Percentiles rank a stretch among this genome's conserved stretches.
Evolutionary conservation across 164 flowering plant genomes (phyloP).

Genomic region (Santalum album): DNA sequence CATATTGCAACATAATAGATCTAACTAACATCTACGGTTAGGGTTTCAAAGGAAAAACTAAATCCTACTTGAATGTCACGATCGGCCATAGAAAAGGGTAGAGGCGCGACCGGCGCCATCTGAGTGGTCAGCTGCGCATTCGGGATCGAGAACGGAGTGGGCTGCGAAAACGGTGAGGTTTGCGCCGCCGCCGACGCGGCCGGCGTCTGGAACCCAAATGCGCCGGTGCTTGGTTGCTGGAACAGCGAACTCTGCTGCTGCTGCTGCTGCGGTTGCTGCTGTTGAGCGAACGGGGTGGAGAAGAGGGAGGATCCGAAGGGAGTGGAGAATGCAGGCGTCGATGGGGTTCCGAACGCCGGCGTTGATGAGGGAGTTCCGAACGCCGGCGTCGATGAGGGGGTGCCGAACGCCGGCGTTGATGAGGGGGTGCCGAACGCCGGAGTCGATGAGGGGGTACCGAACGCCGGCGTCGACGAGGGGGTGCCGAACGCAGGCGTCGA

Average conservation of each 20-base stretch:
- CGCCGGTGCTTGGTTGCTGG: constrained; percentile 30
- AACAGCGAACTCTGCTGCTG: constrained; percentile 35
- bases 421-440: constrained; percentile 40
- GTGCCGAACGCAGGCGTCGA: too few relatives aligned
- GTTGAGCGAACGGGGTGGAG: constrained; percentile 61
- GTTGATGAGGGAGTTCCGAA: constrained; percentile 26
- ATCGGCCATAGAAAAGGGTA: constrained; percentile 88
- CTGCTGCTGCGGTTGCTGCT: constrained; percentile 26
- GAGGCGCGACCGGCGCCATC: constrained; percentile 95
- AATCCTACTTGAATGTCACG: constrained; percentile 79
- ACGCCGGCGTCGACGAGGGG: constrained; percentile 21
- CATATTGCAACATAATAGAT: neutral
- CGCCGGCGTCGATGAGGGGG: constrained; percentile 16
- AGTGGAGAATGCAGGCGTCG: constrained; percentile 37
- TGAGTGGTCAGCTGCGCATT: constrained; percentile 78
- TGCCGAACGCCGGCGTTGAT: constrained; percentile 28
- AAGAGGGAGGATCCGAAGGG: constrained; percentile 61
- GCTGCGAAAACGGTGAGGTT: constrained; percentile 20
- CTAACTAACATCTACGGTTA: constrained; percentile 1
- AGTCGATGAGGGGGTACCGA: constrained; percentile 34
- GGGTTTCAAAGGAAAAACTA: constrained; percentile 2
- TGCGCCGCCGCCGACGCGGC: constrained; percentile 17
- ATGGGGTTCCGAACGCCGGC: constrained; percentile 49
- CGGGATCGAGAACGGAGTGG: constrained; percentile 15
- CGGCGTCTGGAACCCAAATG: constrained; percentile 51